Evolutionary conservation across 2,329 filamentous ascomycete species (phyloP).

Genomic region (Pseudodiploospora longispora): DNA sequence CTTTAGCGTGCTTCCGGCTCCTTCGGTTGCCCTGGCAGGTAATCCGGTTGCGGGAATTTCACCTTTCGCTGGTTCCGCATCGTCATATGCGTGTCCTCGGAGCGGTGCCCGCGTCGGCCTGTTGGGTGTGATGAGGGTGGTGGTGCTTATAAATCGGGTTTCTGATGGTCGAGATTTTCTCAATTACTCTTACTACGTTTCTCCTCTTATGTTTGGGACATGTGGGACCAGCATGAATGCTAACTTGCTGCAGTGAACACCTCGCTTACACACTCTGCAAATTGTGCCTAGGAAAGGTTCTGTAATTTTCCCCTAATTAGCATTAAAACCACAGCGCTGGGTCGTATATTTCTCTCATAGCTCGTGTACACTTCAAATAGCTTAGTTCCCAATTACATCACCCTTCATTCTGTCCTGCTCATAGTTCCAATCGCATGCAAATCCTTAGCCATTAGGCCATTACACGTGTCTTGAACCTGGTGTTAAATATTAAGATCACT

Average conservation of each 20-base stretch:
- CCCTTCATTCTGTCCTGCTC: too few relatives aligned
- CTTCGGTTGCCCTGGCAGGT: slow-evolving; percentile 7
- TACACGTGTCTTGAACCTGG: too few relatives aligned
- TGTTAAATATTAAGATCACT: neutral
- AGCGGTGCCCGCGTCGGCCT: slow-evolving; percentile 15
- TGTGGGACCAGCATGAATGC: slow-evolving; percentile 1
- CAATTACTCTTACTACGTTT: neutral
- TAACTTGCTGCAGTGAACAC: slow-evolving; percentile 1
- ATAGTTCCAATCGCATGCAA: too few relatives aligned
- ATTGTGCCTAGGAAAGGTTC: too few relatives aligned
- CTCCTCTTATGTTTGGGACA: neutral
- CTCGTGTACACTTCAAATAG: too few relatives aligned
- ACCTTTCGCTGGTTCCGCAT: slow-evolving; percentile 18
- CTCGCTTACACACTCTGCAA: too few relatives aligned
- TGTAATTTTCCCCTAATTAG: too few relatives aligned
- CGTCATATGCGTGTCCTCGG: slow-evolving; percentile 25
- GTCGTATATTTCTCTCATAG: too few relatives aligned
- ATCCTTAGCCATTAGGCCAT: too few relatives aligned
- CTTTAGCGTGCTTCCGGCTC: slow-evolving; percentile 1
- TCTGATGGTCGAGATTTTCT: slow-evolving; percentile 30
- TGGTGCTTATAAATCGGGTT: slow-evolving; percentile 40
- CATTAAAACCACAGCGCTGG: too few relatives aligned
- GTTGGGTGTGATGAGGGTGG: slow-evolving; percentile 27
- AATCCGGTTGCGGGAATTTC: slow-evolving; percentile 2
- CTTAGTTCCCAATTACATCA: too few relatives aligned